Percentiles rank a stretch among this genome's conserved stretches.
Evolutionary conservation across 495 filamentous ascomycete species (phyloP).

Genomic region (Cercophora scortea): DNA sequence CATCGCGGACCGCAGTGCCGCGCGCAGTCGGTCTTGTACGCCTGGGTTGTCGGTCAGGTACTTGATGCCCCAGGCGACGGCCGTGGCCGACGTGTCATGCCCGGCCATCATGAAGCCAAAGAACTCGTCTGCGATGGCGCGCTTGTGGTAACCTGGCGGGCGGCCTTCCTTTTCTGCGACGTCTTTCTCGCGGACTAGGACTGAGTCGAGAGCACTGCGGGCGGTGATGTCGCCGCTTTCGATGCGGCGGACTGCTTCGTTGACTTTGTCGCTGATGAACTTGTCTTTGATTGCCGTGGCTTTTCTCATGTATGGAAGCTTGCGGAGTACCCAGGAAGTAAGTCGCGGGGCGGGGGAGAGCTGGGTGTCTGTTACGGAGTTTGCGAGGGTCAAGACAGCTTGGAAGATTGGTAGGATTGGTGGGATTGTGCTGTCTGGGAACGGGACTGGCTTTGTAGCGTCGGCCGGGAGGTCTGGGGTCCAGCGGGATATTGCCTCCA

Average conservation of each 20-base stretch:
- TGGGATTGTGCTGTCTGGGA: constrained; percentile 11
- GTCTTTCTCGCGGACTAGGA: constrained; percentile 27
- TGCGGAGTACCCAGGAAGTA: constrained; percentile 9
- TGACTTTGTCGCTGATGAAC: constrained; percentile 15
- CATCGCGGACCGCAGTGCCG: constrained; percentile 8
- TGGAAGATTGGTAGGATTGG: constrained; percentile 8
- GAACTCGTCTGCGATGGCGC: constrained; percentile 26
- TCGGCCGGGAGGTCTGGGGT: background rate
- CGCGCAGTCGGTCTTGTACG: constrained; percentile 19
- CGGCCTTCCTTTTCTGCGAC: constrained; percentile 23
- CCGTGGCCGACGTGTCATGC: constrained; percentile 20
- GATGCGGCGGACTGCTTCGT: constrained; percentile 11
- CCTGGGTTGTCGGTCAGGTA: constrained; percentile 19
- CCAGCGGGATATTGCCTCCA: constrained; percentile 4
- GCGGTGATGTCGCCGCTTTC: constrained; percentile 4
- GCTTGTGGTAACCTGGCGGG: constrained; percentile 14
- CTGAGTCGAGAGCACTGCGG: constrained; percentile 25
- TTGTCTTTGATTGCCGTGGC: constrained; percentile 12
- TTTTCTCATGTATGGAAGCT: constrained; percentile 10
- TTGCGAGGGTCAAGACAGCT: constrained; percentile 5
- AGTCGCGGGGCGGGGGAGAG: constrained; percentile 9
- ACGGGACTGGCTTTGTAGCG: constrained; percentile 5
- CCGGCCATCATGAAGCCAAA: constrained; percentile 24
- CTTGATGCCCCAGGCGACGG: constrained; percentile 25
- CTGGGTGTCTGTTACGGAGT: constrained; percentile 11